Evolutionary conservation across 495 filamentous ascomycete species (phyloP).

Genomic region (Talaromyces wortmannii): DNA sequence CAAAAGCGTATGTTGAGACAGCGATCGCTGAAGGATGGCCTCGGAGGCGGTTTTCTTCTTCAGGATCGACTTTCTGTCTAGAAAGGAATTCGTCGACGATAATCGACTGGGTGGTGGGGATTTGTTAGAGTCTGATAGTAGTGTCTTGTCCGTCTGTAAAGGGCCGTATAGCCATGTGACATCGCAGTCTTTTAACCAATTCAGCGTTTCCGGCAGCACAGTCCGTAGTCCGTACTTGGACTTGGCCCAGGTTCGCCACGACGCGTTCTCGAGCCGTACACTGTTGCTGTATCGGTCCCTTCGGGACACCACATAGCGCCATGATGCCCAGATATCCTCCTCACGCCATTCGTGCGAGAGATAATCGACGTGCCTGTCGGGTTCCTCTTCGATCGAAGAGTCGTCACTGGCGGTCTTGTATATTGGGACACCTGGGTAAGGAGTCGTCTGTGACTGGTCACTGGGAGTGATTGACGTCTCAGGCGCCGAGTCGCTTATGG

Average conservation of each 20-base stretch:
- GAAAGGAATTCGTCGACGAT: slow-evolving; percentile 76
- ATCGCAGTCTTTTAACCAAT: slow-evolving; percentile 96
- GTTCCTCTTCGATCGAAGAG: slow-evolving; percentile 65
- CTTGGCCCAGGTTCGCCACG: slow-evolving; percentile 98
- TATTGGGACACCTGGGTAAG: slow-evolving; percentile 31
- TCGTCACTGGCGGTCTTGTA: slow-evolving; percentile 66
- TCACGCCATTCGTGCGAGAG: slow-evolving; percentile 92
- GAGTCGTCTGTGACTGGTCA: neutral
- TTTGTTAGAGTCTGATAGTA: slow-evolving; percentile 24
- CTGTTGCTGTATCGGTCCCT: slow-evolving; percentile 73
- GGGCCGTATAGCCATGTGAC: slow-evolving; percentile 98
- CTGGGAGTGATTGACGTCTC: slow-evolving; percentile 9
- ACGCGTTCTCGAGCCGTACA: slow-evolving; percentile 86
- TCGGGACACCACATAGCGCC: slow-evolving; percentile 82
- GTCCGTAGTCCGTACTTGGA: slow-evolving; percentile 78
- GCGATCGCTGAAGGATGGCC: slow-evolving; percentile 83
- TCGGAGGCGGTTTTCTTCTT: slow-evolving; percentile 97
- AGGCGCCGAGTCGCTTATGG: neutral
- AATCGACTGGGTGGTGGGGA: slow-evolving; percentile 53
- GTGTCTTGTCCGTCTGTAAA: slow-evolving; percentile 59
- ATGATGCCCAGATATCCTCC: slow-evolving; percentile 97
- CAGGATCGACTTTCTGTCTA: slow-evolving; percentile 84
- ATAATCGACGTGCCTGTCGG: slow-evolving; percentile 92
- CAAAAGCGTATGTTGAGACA: slow-evolving; percentile 84
- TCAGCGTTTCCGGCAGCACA: slow-evolving; percentile 79